Evolutionary conservation across 129 eudicot genomes (phyloP).

Genomic region (Centella asiatica): DNA sequence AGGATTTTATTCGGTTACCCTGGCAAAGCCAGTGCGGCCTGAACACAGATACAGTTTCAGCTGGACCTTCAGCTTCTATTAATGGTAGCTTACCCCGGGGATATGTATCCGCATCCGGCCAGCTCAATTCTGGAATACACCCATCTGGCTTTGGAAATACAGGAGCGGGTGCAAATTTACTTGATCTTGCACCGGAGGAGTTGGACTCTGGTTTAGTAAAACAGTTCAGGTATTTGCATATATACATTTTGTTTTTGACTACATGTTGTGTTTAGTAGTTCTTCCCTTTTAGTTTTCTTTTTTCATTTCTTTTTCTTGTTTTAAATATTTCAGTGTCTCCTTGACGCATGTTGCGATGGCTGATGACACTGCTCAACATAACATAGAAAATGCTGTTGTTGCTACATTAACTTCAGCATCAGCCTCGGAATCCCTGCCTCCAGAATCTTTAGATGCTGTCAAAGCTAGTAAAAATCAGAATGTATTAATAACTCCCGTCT

Average conservation of each 20-base stretch:
- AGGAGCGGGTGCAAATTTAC: conserved; percentile 48
- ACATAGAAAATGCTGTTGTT: conserved; percentile 44
- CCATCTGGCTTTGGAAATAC: conserved; percentile 52
- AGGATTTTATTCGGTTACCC: conserved; percentile 96
- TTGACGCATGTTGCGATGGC: conserved; percentile 32
- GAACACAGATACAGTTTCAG: conserved; percentile 46
- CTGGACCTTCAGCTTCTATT: conserved; percentile 51
- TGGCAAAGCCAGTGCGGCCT: conserved; percentile 80
- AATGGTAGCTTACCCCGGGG: conserved; percentile 51
- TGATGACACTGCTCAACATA: conserved; percentile 40
- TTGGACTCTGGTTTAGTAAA: conserved; percentile 44
- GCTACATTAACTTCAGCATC: conserved; percentile 46
- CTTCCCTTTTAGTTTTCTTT: not conserved
- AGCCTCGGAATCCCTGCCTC: conserved; percentile 48
- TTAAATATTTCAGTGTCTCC: conserved; percentile 43
- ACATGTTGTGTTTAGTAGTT: not conserved
- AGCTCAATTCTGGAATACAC: conserved; percentile 39
- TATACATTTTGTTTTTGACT: not conserved
- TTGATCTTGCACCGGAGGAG: conserved; percentile 60
- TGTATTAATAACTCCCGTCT: too few species aligned
- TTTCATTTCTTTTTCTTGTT: not conserved
- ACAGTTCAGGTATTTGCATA: conserved; percentile 40
- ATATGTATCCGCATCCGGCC: conserved; percentile 53
- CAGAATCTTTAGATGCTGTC: conserved; percentile 40
- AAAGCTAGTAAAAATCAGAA: conserved; percentile 37